These are phyloP conservation scores for Mallotus nudiflorus DNA, from an alignment of 345 rosid species.

Conservation along the genomic window DNA sequence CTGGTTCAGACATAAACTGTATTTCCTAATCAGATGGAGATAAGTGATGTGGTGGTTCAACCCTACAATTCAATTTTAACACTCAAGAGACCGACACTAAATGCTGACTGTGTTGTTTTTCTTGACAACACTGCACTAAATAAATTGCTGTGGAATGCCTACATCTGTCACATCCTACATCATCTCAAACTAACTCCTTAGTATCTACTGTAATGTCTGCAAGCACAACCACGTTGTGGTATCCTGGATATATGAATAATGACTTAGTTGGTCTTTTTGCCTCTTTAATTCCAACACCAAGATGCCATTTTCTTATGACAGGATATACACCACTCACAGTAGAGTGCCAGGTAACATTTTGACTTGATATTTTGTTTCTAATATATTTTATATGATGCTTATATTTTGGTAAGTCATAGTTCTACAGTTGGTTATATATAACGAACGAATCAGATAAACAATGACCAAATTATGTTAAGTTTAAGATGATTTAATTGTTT, in stretches of 20 bases:
- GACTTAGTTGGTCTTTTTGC: constrained; percentile 99
- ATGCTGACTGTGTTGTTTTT: constrained; percentile 97
- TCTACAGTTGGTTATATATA: not conserved
- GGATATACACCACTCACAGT: constrained; percentile 97
- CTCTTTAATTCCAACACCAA: constrained; percentile 92
- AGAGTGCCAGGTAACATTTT: constrained; percentile 74
- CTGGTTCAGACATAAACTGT: constrained; percentile 96
- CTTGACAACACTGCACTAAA: constrained; percentile 95
- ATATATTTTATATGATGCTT: not conserved
- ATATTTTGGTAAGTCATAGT: not conserved
- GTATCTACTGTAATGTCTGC: constrained; percentile 99
- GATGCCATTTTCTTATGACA: constrained; percentile 99
- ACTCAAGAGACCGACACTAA: constrained; percentile 83
- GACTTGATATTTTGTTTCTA: too few species aligned
- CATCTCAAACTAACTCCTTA: constrained; percentile 89
- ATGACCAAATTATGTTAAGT: constrained; percentile 3
- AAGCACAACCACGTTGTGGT: constrained; percentile 92
- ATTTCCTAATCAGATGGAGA: constrained; percentile 97
- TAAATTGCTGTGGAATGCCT: constrained; percentile 94
- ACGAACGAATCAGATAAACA: not conserved
- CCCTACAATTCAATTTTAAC: constrained; percentile 98
- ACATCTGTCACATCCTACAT: constrained; percentile 81
- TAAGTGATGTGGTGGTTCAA: too few species aligned
- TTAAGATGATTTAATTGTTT: not conserved
- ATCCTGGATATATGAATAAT: constrained; percentile 98